Evolutionary conservation across 768 basidiomycete genomes (phyloP), one percentile per base, ranked within the genome.

Genomic region (Kwoniella mangroviensis): DNA sequence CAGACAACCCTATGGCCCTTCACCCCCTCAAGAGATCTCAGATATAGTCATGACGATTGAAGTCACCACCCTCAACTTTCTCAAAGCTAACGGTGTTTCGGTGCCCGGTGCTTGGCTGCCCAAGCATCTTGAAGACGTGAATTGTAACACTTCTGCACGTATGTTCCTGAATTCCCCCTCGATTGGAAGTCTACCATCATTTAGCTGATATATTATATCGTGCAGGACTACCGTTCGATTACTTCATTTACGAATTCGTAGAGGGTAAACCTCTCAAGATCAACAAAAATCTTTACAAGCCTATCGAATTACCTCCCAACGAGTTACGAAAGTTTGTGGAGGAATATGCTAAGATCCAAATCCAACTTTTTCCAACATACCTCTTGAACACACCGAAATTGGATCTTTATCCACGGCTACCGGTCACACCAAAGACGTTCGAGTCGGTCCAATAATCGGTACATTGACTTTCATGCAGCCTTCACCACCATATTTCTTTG

Each of bases 401-500:
- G 26, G 24, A 34, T 60, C 21, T 34, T 13, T 60, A 19, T 60
- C 40, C 41, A 12, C 55, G 7, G 4, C 17, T 34, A 3, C 55
- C 11, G 11, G 21, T 15, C 43, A 19, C 42, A 5, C 40, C 13
- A 17, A 17, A 4, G 26, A 19, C 9, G n/a, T 43, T 4, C n/a
- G 4, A 6, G 51, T 42, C 13, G 51, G 40, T 19, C 53, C 55
- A 26, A 52, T 61, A 10, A 21, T 41, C 10, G 17, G 56, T 13
- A 6, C n/a, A 15, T 22, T 24, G 13, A 22, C 22, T 13, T 54
- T 65, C 21, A 28, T 40, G 40, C 28, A 22, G 10, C 15, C 13
- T n/a, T 7, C 49, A 21, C 49, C 72, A 10, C 72, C 72, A 19
- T 67, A 69, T 22, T 65, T 73, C 15, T 24, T 63, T 21, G 72